Evolutionary conservation across 208 protist species (phyloP), one percentile per base, ranked within the genome.

Genomic region (Borovskyia barvae): DNA sequence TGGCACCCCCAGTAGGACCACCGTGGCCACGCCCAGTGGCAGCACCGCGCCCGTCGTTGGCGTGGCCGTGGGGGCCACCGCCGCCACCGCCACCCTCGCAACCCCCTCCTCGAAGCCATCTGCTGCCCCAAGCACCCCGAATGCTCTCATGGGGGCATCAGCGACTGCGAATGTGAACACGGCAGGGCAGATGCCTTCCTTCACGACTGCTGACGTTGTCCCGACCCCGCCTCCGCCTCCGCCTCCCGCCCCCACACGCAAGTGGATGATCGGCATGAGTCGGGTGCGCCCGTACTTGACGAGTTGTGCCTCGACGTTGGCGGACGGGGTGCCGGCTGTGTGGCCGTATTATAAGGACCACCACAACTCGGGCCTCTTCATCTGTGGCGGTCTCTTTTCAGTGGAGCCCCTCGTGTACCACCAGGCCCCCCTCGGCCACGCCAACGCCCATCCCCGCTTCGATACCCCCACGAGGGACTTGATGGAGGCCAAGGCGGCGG

Each of bases 241-340:
- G 15, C 48, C 39, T 17, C 50, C 56, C 1, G 24, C 17, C 0
- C 12, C 60, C 9, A 11, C 56, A 0, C 39, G 28, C 7, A 29
- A 37, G 12, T 32, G 55, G 0, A 43, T 74, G 6, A 57, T 75
- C 7, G 80, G 75, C 32, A 78, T 87, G 48, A 80, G 80, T 57
- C 61, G 55, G 26, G 12, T 71, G 7, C 45, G 49, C 8, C 60
- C 55, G 7, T 15, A 28, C 22, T 51, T 70, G n/a, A 39, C 28
- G 3, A 46, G 17, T 11, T 9, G 33, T n/a, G 11, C 20, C 0
- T n/a, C n/a, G 5, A 26, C 25, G 14, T 30, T 47, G 24, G 0
- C 5, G 11, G 24, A 43, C 17, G 14, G 36, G 9, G 2, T 14
- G 28, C 28, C 41, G 0, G 2, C 9, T 1, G 1, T 51, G 57